Evolutionary conservation across 176 grass and related monocot species (phyloP), one percentile per base, ranked within the genome.

Genomic region (Hordeum marinum): DNA sequence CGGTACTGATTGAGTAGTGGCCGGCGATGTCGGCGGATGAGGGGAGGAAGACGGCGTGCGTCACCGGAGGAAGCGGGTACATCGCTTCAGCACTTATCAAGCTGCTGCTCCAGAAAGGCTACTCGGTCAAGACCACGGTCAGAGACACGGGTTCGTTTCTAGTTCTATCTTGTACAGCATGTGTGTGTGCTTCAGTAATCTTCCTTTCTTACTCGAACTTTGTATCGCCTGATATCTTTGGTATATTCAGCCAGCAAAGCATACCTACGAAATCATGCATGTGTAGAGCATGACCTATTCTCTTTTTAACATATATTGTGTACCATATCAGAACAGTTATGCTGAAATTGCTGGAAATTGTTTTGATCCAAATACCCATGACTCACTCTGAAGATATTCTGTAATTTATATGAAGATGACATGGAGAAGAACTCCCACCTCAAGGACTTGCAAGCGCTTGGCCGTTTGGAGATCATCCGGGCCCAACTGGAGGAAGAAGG

Each of bases 111-210:
- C 31, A 88, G 83, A 97, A 90, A 35, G 90, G 88, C 0, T 97
- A 97, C 29, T 72, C 68, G n/a, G 92, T 97, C 8, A 97, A 88
- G 40, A 87, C 92, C 26, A 97, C 94, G 2, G 90, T 93, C 84
- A 92, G 94, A 75, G 80, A 97, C 67, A 88, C 90, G 9, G 90
- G 92, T 97, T 73, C 3, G 24, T 32, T 78, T 41, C 7, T 14
- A 78, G 18, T 24, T 37, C 37, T 25, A 9, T 11, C 9, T 12
- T 8, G 9, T 42, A n/a, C n/a, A n/a, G n/a, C n/a, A n/a, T 11
- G 4, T 21, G 3, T 2, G 3, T 18, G 11, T 29, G 17, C 17
- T n/a, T n/a, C n/a, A n/a, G n/a, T n/a, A n/a, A n/a, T n/a, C n/a
- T n/a, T n/a, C n/a, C n/a, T n/a, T n/a, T n/a, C n/a, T n/a, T n/a